Conservation (phyloP, 441 rosid species). For the Monsonia emarginata region DNA sequence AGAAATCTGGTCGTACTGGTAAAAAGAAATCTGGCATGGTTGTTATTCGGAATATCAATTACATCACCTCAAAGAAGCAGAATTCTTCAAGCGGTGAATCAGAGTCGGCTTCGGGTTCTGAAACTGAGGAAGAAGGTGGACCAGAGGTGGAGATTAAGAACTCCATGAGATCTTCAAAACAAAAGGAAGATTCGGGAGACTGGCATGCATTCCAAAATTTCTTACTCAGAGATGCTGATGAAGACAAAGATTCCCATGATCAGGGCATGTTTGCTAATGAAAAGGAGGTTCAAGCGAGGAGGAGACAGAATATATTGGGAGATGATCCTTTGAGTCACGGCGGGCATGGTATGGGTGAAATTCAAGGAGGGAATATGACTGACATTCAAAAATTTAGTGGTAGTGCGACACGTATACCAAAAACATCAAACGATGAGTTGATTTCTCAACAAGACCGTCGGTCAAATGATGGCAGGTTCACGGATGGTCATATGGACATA, state of each 20-base stretch:
- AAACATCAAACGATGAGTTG: slow-evolving; percentile 47
- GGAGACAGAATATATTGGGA: slow-evolving; percentile 32
- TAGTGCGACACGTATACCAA: slow-evolving; percentile 29
- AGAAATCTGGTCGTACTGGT: slow-evolving; percentile 36
- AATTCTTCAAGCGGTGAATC: slow-evolving; percentile 51
- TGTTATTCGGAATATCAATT: slow-evolving; percentile 78
- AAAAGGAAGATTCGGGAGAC: slow-evolving; percentile 38
- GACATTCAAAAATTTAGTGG: slow-evolving; percentile 42
- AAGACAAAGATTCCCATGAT: slow-evolving; percentile 40
- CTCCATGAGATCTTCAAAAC: slow-evolving; percentile 28
- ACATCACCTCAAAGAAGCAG: slow-evolving; percentile 56
- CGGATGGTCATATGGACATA: slow-evolving; percentile 27
- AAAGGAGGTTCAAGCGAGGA: slow-evolving; percentile 43
- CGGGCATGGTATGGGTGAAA: slow-evolving; percentile 31
- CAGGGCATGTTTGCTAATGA: slow-evolving; percentile 50
- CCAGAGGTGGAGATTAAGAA: slow-evolving; percentile 21
- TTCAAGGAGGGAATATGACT: slow-evolving; percentile 32
- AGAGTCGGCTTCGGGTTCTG: slow-evolving; percentile 46
- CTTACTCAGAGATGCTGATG: slow-evolving; percentile 64
- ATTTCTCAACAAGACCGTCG: slow-evolving; percentile 28
- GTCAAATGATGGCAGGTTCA: slow-evolving; percentile 26
- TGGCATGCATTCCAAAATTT: slow-evolving; percentile 88
- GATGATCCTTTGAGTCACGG: slow-evolving; percentile 54
- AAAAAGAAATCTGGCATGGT: slow-evolving; percentile 63
- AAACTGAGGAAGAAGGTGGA: slow-evolving; percentile 37